phyloP scores from a whole-genome alignment of 75 land plant species.

The Gnetum montanum region DNA sequence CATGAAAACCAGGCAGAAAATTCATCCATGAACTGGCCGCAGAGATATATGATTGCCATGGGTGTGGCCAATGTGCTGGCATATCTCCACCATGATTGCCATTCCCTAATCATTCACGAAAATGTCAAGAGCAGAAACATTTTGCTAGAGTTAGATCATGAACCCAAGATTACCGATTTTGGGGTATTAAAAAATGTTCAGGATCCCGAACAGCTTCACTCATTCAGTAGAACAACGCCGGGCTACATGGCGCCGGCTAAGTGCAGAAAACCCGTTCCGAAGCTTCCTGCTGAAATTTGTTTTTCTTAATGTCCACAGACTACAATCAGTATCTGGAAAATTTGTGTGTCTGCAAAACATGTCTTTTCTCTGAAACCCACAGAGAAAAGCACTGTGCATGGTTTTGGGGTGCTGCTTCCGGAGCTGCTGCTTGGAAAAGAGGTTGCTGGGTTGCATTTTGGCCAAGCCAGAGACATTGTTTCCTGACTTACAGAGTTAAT shows the following conservation, averaged over 20 bases:
- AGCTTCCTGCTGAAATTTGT: too few species aligned
- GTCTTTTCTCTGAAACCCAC: too few species aligned
- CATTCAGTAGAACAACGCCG: constrained; percentile 35
- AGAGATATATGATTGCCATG: constrained; percentile 43
- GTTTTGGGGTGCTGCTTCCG: too few species aligned
- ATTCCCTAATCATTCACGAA: constrained; percentile 53
- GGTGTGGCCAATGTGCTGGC: constrained; percentile 67
- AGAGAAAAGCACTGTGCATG: too few species aligned
- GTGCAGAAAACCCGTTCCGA: background rate
- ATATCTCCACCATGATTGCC: constrained; percentile 76
- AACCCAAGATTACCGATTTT: constrained; percentile 70
- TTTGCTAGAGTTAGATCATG: constrained; percentile 50
- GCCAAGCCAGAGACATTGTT: too few species aligned
- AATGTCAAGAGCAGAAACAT: constrained; percentile 82
- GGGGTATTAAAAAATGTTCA: constrained; percentile 52
- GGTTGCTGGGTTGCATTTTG: too few species aligned
- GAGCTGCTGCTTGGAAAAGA: too few species aligned
- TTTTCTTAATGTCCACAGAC: too few species aligned
- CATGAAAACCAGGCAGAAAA: constrained; percentile 8
- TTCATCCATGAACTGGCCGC: constrained; percentile 37
- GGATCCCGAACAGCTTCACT: constrained; percentile 7
- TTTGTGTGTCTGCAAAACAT: too few species aligned
- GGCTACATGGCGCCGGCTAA: constrained; percentile 73
- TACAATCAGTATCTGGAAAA: too few species aligned
- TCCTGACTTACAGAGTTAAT: too few species aligned